These are phyloP conservation scores for Sicyos edulis DNA, from an alignment of 306 rosid species.

Conservation along the genomic window DNA sequence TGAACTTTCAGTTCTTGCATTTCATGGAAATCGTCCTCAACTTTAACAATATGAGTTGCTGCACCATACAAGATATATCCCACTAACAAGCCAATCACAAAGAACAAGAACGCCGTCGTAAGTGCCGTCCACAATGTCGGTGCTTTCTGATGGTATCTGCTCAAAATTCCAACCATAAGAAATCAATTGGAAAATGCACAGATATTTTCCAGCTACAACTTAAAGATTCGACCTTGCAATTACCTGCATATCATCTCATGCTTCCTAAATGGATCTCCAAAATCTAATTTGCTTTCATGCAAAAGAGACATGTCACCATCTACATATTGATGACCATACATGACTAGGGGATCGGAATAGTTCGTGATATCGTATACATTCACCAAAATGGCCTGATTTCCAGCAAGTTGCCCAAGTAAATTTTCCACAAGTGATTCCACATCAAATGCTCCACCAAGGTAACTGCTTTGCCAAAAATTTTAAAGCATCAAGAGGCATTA, in stretches of 20 bases:
- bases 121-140: conserved; percentile 73
- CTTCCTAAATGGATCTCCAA: conserved; percentile 89
- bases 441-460: conserved; percentile 95
- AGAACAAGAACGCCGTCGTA: conserved; percentile 53
- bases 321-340: conserved; percentile 82
- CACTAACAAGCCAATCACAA: conserved; percentile 67
- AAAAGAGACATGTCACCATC: conserved; percentile 60
- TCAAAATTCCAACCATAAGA: conserved; percentile 23
- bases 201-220: neutral
- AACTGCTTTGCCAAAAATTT: conserved; percentile 40
- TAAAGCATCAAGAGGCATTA: neutral
- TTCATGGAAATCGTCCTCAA: conserved; percentile 78
- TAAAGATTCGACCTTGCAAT: neutral
- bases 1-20: conserved; percentile 69
- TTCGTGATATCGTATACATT: conserved; percentile 83
- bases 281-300: conserved; percentile 86
- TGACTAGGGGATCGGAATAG: conserved; percentile 57
- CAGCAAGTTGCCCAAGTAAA: conserved; percentile 96
- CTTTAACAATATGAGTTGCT: conserved; percentile 83
- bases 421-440: conserved; percentile 96
- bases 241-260: conserved; percentile 96
- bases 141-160: conserved; percentile 90
- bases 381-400: conserved; percentile 82
- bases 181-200: conserved; percentile 10
- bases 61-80: conserved; percentile 92